Evolutionary conservation across 2,329 filamentous ascomycete genomes (phyloP).

Genomic region (Talaromyces sp.): DNA sequence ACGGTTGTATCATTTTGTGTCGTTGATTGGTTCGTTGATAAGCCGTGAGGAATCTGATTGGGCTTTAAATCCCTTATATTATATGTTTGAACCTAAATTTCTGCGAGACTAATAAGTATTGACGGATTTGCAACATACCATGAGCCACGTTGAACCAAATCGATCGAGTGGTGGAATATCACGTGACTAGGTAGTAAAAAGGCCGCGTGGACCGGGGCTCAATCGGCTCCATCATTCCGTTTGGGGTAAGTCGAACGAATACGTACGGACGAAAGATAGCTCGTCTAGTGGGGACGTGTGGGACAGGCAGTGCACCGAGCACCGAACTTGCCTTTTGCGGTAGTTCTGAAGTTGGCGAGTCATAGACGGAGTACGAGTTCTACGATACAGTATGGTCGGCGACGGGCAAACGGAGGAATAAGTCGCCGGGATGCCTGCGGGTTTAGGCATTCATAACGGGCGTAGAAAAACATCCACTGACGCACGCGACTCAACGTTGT

Average conservation of each 20-base stretch:
- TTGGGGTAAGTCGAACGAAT: conserved; percentile 2
- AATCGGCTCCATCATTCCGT: not conserved
- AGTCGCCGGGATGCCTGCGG: not conserved
- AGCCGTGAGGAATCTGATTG: not conserved
- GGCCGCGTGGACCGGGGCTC: not conserved
- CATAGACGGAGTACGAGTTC: not conserved
- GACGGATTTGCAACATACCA: not conserved
- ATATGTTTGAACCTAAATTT: too few species aligned
- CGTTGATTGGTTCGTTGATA: not conserved
- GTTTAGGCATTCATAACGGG: not conserved
- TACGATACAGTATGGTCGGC: not conserved
- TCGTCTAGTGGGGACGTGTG: not conserved
- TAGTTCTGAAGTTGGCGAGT: not conserved
- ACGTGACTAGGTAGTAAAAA: not conserved
- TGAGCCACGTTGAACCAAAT: too few species aligned
- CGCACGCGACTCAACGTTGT: too few species aligned
- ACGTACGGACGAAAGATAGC: not conserved
- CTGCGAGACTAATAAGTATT: not conserved
- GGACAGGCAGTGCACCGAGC: not conserved
- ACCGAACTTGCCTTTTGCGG: not conserved
- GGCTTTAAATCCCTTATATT: not conserved
- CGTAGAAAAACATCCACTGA: too few species aligned
- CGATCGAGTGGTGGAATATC: not conserved
- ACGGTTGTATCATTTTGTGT: not conserved
- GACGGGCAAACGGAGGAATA: not conserved